Conservation (phyloP, 371 early-diverging fungal genomes). For the Apophysomyces ossiformis region DNA sequence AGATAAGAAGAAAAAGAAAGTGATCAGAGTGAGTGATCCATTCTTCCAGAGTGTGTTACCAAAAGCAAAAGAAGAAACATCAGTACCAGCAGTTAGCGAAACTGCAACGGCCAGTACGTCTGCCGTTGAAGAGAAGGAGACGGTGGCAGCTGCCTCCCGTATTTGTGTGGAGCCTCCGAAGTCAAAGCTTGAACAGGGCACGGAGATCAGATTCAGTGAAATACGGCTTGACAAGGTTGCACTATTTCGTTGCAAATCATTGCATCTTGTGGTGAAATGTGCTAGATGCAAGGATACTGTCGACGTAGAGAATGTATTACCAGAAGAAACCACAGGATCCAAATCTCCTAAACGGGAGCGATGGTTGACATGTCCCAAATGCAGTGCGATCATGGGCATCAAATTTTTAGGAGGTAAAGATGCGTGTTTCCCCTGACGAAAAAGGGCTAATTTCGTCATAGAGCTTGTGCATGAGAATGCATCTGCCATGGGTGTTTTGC, state of each 20-base stretch:
- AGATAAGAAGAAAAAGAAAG: slow-evolving; percentile 23
- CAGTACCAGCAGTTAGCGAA: slow-evolving; percentile 20
- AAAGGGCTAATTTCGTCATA: slow-evolving; percentile 48
- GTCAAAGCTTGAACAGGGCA: slow-evolving; percentile 51
- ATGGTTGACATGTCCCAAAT: slow-evolving; percentile 73
- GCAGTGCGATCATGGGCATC: slow-evolving; percentile 65
- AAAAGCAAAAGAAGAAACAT: slow-evolving; percentile 28
- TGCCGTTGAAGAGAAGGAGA: neutral
- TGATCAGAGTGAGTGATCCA: slow-evolving; percentile 46
- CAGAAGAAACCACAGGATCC: slow-evolving; percentile 29
- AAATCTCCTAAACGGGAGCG: slow-evolving; percentile 49
- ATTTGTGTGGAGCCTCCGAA: slow-evolving; percentile 18
- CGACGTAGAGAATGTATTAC: slow-evolving; percentile 59
- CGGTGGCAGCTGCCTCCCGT: neutral
- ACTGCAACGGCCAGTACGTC: slow-evolving; percentile 12
- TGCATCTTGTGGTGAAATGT: slow-evolving; percentile 74
- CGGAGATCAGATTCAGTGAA: slow-evolving; percentile 71
- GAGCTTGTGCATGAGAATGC: slow-evolving; percentile 64
- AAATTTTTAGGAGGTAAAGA: slow-evolving; percentile 35
- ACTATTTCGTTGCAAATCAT: slow-evolving; percentile 61
- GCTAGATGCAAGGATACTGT: slow-evolving; percentile 69
- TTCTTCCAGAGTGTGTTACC: slow-evolving; percentile 10
- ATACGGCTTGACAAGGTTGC: slow-evolving; percentile 63
- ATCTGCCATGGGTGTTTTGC: slow-evolving; percentile 70
- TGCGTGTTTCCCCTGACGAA: slow-evolving; percentile 2